phyloP scores from a whole-genome alignment of 225 moss, liverwort and hornwort species.

The Climacium dendroides region DNA sequence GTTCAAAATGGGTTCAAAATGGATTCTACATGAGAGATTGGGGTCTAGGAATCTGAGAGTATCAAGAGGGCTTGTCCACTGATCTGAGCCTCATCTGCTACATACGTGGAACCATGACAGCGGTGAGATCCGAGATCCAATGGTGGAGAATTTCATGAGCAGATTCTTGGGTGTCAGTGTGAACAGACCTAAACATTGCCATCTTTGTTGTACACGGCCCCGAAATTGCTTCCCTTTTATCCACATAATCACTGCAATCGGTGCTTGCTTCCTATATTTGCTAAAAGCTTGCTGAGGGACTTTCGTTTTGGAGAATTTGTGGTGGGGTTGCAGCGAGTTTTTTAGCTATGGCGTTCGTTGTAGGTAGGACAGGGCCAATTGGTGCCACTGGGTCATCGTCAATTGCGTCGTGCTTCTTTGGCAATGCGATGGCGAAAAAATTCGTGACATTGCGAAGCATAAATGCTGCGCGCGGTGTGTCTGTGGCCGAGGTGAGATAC shows the following conservation, averaged over 20 bases:
- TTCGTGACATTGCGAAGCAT: background rate
- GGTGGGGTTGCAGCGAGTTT: background rate
- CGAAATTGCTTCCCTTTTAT: background rate
- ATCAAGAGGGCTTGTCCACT: constrained; percentile 9
- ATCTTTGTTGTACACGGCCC: background rate
- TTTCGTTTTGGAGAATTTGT: background rate
- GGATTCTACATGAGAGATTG: background rate
- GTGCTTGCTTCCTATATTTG: background rate
- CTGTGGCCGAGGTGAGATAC: constrained; percentile 58
- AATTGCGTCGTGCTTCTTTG: background rate
- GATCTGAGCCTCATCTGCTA: constrained; percentile 12
- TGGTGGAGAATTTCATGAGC: background rate
- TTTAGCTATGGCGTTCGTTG: background rate
- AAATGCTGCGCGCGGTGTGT: constrained; percentile 19
- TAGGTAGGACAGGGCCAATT: background rate
- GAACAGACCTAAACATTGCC: background rate
- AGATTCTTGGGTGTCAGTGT: background rate
- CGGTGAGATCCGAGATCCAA: background rate
- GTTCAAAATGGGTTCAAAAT: background rate
- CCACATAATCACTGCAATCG: background rate
- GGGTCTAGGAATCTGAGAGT: background rate
- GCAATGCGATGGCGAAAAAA: background rate
- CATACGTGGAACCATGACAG: background rate
- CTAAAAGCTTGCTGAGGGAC: background rate
- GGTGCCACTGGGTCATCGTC: background rate